These are phyloP conservation scores for Chytridiales sp. DNA, from an alignment of 371 early-diverging fungal genomes.

Conservation along the genomic window DNA sequence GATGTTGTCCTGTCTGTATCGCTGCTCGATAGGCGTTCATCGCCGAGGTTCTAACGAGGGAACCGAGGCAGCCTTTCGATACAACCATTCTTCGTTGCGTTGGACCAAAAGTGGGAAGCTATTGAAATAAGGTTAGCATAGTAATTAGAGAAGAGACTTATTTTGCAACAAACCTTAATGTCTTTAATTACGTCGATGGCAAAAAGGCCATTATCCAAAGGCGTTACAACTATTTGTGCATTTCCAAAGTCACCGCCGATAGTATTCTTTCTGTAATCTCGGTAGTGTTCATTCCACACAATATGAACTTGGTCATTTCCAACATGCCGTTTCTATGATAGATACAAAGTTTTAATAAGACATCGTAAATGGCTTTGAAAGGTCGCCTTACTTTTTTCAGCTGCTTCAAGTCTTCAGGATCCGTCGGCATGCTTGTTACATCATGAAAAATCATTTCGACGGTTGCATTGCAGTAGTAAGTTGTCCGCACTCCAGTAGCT, in stretches of 20 bases:
- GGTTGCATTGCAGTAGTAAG: slow-evolving; percentile 79
- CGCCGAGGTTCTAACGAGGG: slow-evolving; percentile 81
- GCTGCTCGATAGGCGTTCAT: slow-evolving; percentile 62
- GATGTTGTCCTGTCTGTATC: slow-evolving; percentile 18
- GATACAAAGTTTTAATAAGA: slow-evolving; percentile 22
- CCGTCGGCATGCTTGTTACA: slow-evolving; percentile 85
- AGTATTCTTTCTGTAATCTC: slow-evolving; percentile 80
- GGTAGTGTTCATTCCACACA: slow-evolving; percentile 90
- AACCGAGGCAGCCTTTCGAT: slow-evolving; percentile 69
- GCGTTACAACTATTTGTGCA: slow-evolving; percentile 86
- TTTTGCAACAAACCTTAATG: slow-evolving; percentile 45
- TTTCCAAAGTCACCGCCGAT: slow-evolving; percentile 98
- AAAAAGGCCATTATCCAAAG: slow-evolving; percentile 67
- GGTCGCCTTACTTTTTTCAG: slow-evolving; percentile 71
- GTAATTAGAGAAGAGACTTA: background rate
- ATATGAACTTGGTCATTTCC: slow-evolving; percentile 98
- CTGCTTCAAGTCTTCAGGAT: slow-evolving; percentile 73
- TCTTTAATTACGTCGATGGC: slow-evolving; percentile 77
- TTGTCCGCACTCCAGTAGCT: slow-evolving; percentile 74
- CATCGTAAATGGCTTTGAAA: no score
- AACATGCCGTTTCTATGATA: slow-evolving; percentile 87
- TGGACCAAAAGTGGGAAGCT: slow-evolving; percentile 82
- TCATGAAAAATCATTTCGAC: slow-evolving; percentile 93
- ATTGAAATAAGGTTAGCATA: background rate
- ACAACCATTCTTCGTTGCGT: slow-evolving; percentile 80